Percentiles rank a stretch among this genome's conserved stretches.
Conservation (phyloP, 2,329 filamentous ascomycete species). For the Cadophora sp. region DNA sequence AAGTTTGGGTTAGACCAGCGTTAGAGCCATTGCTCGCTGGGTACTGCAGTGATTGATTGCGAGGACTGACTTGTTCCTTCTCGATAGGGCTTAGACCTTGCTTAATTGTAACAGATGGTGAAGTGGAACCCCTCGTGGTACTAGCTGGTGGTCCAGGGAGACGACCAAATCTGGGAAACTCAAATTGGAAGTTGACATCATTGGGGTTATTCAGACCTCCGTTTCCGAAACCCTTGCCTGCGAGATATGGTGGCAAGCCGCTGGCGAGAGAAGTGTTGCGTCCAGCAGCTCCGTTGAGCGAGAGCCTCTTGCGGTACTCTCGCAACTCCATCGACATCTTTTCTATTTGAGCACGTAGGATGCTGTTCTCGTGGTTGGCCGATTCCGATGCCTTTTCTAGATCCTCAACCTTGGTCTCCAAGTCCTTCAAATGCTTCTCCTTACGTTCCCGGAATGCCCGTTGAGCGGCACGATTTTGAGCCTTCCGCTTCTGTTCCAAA, state of each 20-base stretch:
- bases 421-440: constrained; percentile 86
- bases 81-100: constrained; percentile 37
- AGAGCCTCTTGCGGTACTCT: constrained; percentile 89
- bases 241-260: constrained; percentile 38
- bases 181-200: constrained; percentile 89
- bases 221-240: constrained; percentile 54
- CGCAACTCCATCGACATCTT: constrained; percentile 83
- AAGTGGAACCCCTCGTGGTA: constrained; percentile 34
- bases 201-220: constrained; percentile 64
- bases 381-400: constrained; percentile 83
- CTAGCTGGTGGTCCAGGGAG: constrained; percentile 57
- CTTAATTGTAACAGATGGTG: constrained; percentile 33
- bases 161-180: constrained; percentile 92
- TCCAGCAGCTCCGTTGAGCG: constrained; percentile 53
- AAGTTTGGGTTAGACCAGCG: constrained; percentile 34
- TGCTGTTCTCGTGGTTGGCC: constrained; percentile 83
- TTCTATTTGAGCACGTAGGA: constrained; percentile 86
- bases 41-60: constrained; percentile 37
- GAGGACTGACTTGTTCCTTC: constrained; percentile 38
- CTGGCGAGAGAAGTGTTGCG: constrained; percentile 34
- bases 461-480: constrained; percentile 92
- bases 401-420: constrained; percentile 79
- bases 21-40: constrained; percentile 49
- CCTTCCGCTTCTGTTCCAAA: constrained; percentile 81
- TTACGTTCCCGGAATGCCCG: constrained; percentile 94